Base-by-base conservation (phyloP, 257 asterid species). In the Forsythia suspensa region DNA sequence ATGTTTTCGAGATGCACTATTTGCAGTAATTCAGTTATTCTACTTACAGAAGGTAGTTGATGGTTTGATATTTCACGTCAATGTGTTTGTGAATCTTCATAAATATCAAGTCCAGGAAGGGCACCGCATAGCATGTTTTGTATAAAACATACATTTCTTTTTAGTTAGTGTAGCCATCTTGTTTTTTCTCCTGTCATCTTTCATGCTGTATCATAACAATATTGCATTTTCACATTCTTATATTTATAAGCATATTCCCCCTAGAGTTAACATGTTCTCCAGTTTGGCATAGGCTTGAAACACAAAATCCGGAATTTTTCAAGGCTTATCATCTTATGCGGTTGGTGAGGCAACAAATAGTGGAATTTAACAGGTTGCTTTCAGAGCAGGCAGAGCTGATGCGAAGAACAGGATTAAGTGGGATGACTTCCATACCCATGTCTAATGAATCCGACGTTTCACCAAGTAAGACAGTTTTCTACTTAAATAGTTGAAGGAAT, bases 271-370 rank as follows among this genome's bases (percentile, higher is more conserved):
- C 74, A 21, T 77, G 63, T 82, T 79, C 83, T 87, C 76, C 92
- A 95, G 99, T 95, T 77, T 95, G 99, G 99, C 89, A 88, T 82
- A 89, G 84, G 86, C 97, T 95, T 77, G 98, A 93, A 82, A 85
- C 87, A 76, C 91, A 92, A 83, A 93, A 95, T 84, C 96, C 78
- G 48, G 97, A 89, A 0, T 93, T 95, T 83, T 93, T 95, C 84
- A 84, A 88, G 91, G 94, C 91, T 72, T 95, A 95, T 82, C 86
- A 90, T 80, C 86, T 91, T 48, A 89, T 87, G 77, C 61, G 91
- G 88, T 76, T 85, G 85, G 94, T 93, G 81, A 89, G 90, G 84
- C 90, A 89, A 46, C 98, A 95, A 87, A 95, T 95, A 70, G 13
- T 88, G 88, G 93, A 89, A 79, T 95, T 90, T 87, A 95, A 95